Evolutionary conservation across 1,139 yeast genomes (phyloP).

Genomic region (Kluyveromyces sp.): DNA sequence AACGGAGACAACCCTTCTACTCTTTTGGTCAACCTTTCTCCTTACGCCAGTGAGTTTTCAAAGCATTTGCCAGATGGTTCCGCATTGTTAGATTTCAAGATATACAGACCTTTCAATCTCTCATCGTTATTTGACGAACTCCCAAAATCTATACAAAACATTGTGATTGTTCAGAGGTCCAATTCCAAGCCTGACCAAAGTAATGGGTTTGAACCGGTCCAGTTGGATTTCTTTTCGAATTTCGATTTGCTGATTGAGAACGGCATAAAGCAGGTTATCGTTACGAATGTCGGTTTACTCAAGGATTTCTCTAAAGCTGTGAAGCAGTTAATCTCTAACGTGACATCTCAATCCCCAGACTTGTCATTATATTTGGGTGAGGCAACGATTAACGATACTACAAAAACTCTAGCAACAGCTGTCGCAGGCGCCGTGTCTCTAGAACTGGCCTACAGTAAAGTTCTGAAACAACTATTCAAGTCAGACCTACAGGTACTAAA

Average conservation of each 20-base stretch:
- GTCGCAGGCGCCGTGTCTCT: constrained; percentile 42
- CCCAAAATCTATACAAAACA: constrained; percentile 49
- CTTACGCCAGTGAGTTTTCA: constrained; percentile 41
- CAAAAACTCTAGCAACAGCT: constrained; percentile 15
- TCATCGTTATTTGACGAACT: constrained; percentile 43
- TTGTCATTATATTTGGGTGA: constrained; percentile 61
- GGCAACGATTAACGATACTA: constrained; percentile 14
- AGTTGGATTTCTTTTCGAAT: constrained; percentile 69
- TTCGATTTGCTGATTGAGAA: constrained; percentile 42
- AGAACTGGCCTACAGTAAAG: constrained; percentile 74
- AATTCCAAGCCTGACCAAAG: constrained; percentile 38
- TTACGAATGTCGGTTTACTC: constrained; percentile 52
- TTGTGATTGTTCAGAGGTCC: constrained; percentile 61
- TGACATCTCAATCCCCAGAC: constrained; percentile 47
- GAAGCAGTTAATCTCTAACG: constrained; percentile 46
- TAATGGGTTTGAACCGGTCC: constrained; percentile 52
- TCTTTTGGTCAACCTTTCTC: constrained; percentile 58
- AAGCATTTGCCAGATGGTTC: constrained; percentile 40
- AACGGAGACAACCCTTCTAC: constrained; percentile 35
- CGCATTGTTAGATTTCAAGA: constrained; percentile 51
- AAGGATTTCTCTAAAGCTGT: constrained; percentile 45
- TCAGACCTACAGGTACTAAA: constrained; percentile 54
- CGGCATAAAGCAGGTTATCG: constrained; percentile 42
- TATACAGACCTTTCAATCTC: constrained; percentile 67
- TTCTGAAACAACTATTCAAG: constrained; percentile 61